Base-by-base conservation (phyloP, 2,329 filamentous ascomycete species). In the Teratosphaeria viscida region DNA sequence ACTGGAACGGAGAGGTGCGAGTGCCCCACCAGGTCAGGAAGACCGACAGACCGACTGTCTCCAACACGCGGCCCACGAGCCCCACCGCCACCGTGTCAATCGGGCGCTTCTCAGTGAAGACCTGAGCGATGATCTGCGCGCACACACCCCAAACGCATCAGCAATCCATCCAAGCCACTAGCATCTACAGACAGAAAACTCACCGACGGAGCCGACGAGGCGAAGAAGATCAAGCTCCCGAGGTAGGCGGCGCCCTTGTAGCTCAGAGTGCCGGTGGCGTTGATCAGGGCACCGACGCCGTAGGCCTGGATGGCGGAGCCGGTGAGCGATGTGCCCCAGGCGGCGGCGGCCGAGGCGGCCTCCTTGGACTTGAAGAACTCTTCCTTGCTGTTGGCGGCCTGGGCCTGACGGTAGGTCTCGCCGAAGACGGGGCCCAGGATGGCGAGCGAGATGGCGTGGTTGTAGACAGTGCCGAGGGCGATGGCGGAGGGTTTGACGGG, bases 1-100 rank as follows among this genome's bases (percentile, higher is more conserved):
- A 56, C 32, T 39, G 85, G 76, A 96, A 95, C 62, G 90, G 90
- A 81, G 91, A 92, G 78, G 90, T 94, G 73, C 89, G 87, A 71
- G 92, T 96, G 71, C 92, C 92, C 92, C 92, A 97, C 88, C 90
- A 97, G 73, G 90, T 96, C 70, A 97, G 82, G 84, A 97, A 90
- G 71, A 96, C 75, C 64, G 88, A 91, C 61, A 97, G 84, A 65
- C 92, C 94, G 61, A 97, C 84, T 2, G 94, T 96, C 84, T 97
- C 94, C 68, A 96, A 84, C 68, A 94, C 79, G 78, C 94, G 92
- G 72, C 89, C 87, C 56, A 94, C 78, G 63, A 88, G 84, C 72
- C 88, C 89, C 66, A 96, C 87, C 67, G 90, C 90, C 67, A 97
- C 85, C 63, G 89, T 92, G 77, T 97, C 92, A 61, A 94, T 77